Evolutionary conservation across 345 rosid genomes (phyloP).

Genomic region (Sisymbrium altissimum): DNA sequence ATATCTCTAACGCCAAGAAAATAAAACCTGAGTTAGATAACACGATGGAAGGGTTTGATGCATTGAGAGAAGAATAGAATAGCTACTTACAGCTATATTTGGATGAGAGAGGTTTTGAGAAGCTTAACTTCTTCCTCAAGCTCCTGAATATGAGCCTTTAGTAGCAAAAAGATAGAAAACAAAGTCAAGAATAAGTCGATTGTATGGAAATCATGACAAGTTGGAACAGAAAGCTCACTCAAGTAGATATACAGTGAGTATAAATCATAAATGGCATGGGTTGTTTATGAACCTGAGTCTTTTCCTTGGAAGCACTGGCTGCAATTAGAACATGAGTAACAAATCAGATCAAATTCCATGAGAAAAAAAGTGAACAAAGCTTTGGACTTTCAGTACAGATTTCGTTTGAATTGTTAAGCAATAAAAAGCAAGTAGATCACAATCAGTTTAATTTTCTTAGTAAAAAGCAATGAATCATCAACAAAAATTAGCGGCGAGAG

Average conservation of each 20-base stretch:
- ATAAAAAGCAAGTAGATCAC: background rate
- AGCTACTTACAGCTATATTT: too few species aligned
- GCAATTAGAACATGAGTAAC: conserved; percentile 66
- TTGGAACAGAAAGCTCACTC: background rate
- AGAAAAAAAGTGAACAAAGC: too few species aligned
- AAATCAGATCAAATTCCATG: too few species aligned
- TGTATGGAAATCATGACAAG: background rate
- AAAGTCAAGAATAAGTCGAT: background rate
- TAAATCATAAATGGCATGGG: background rate
- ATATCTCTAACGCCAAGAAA: conserved; percentile 51
- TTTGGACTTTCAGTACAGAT: too few species aligned
- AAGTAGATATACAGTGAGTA: background rate
- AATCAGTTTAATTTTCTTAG: too few species aligned
- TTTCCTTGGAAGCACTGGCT: conserved; percentile 74
- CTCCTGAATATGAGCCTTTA: too few species aligned
- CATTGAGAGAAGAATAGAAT: too few species aligned
- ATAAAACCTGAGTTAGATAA: too few species aligned
- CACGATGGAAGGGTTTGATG: background rate
- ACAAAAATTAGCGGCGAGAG: background rate
- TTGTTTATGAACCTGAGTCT: conserved; percentile 59
- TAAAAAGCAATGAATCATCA: background rate
- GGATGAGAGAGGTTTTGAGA: too few species aligned
- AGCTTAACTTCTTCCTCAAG: too few species aligned
- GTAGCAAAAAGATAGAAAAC: too few species aligned
- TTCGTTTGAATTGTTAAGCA: too few species aligned